Evolutionary conservation across 1,284 basidiomycete genomes (phyloP), one percentile per base, ranked within the genome.

Genomic region (Sphagnurus paluster): DNA sequence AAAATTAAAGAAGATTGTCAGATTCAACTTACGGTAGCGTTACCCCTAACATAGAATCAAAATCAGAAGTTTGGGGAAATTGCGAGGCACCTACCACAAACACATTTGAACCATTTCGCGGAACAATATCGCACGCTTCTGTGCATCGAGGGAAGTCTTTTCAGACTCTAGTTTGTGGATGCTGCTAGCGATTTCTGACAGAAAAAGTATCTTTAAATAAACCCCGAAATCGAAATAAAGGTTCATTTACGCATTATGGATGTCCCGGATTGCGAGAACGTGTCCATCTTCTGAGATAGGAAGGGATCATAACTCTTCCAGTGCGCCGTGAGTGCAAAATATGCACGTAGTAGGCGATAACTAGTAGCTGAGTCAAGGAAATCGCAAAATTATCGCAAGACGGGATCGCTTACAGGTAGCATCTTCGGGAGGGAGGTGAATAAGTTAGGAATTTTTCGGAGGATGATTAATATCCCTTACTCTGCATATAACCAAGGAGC

Each of bases 401-500:
- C 17, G 9, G 11, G 20, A 40, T 5, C 16, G 67, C 76, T 54
- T 46, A 84, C 82, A 86, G 59, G 57, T 87, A 87, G 50, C 82
- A 86, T 62, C 82, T 86, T 50, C 8, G 26, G 47, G 39, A 24
- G 21, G 6, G 30, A 1, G 19, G 11, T 41, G 28, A 41, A 23
- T 30, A 39, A 44, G 42, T 14, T 25, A 40, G 25, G 37, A 10
- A 41, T 24, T 25, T 13, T 39, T 14, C 35, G 17, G 6, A 24
- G 40, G 38, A 21, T 17, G 17, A 5, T 13, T n/a, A 20, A 14
- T 45, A 42, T 24, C 5, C 65, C 80, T 59, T 73, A 97, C 82
- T 98, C 96, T 49, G 93, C 91, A 63, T 80, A 98, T 10, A 99
- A 76, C 93, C 95, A 98, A 3, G 93, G 90, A 6, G 90, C 84